Conservation (phyloP, 306 rosid genomes). For the Citrullus amarus region DNA sequence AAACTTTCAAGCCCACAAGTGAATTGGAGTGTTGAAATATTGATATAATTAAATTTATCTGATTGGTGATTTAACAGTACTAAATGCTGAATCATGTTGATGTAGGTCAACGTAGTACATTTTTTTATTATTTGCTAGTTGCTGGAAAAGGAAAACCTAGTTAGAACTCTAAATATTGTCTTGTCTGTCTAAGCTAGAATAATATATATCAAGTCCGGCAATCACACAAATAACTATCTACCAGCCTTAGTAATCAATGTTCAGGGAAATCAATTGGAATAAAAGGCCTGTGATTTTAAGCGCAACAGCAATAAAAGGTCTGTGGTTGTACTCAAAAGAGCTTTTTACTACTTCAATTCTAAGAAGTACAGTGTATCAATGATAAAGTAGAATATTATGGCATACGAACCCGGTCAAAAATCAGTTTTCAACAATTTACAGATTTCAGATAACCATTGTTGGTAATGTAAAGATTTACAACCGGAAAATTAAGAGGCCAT, state of each 20-base stretch:
- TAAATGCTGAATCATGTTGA: background rate
- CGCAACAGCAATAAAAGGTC: background rate
- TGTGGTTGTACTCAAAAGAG: background rate
- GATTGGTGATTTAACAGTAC: background rate
- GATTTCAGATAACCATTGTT: background rate
- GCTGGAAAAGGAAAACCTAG: background rate
- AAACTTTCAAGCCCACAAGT: no score
- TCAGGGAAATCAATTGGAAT: background rate
- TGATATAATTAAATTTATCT: no score
- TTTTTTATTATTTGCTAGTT: no score
- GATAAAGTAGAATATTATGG: background rate
- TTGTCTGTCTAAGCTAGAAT: background rate
- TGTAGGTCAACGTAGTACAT: background rate
- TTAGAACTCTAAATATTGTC: background rate
- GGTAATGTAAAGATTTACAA: background rate
- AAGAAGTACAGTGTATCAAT: background rate
- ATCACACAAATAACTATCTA: no score
- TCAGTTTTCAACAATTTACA: background rate
- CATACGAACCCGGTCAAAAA: background rate
- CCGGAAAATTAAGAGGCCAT: constrained; percentile 9
- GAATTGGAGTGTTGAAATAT: no score
- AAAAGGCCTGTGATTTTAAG: background rate
- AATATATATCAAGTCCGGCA: background rate
- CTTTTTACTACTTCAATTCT: background rate
- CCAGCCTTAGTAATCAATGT: background rate